Base-by-base conservation (phyloP, 176 grass and related monocot species). In the Oryza longistaminata region DNA sequence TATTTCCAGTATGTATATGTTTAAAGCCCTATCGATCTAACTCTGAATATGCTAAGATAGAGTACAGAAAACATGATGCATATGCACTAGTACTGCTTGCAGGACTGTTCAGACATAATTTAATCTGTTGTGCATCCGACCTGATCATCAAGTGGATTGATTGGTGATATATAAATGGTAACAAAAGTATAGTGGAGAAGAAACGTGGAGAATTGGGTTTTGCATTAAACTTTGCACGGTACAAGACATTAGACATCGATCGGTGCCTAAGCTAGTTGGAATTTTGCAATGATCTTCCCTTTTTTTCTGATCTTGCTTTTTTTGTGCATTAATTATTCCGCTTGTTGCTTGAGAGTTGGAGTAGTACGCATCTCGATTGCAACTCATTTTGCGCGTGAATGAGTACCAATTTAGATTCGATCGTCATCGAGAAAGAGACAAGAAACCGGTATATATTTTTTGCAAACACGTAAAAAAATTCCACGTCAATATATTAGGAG, bases 181-280 rank as follows among this genome's bases (percentile, higher is more conserved):
- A 6, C 19, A 27, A 71, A 64, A 77, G 5, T 35, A 64, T 26
- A 31, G 11, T 34, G 35, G 34, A 13, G 24, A 9, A 68, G 64
- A 53, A 78, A 79, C 9, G 52, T 71, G 14, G 4, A 53, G 74
- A 68, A 79, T 78, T 31, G 0, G 74, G 68, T 66, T 78, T 71
- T 71, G 80, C 66, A 88, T 77, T 50, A 77, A 52, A 61, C 67
- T 87, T 82, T 72, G 64, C n/a, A 3, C 10, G 53, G 53, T 21
- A 7, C 78, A 78, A 44, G n/a, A 17, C 9, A 11, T 31, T 49
- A 49, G 46, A 49, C 3, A 10, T 55, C 8, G 19, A 61, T 22
- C 7, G 55, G 21, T 61, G 55, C 8, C 7, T 21, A 75, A 66
- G 1, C 19, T 10, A 6, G 14, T 43, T 58, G 33, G 48, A 34